A percentile compares a stretch with the other conserved stretches of the same genome.
These are phyloP conservation scores for Podospora appendiculata DNA, from an alignment of 495 filamentous ascomycete species.

Conservation along the genomic window DNA sequence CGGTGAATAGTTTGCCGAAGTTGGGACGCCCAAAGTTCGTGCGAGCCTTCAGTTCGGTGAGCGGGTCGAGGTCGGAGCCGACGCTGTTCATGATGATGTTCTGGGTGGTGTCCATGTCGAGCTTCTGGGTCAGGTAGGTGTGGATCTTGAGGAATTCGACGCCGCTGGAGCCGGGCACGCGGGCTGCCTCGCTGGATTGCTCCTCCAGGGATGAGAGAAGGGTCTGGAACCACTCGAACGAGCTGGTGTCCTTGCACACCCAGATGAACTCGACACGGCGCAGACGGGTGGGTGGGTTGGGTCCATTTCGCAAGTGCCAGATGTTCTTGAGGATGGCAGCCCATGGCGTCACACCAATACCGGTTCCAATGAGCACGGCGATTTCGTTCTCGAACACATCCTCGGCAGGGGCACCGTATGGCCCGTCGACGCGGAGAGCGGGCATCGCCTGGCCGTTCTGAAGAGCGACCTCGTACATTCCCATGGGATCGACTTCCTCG, in stretches of 20 bases:
- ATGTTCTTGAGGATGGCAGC: conserved; percentile 97
- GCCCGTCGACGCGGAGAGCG: conserved; percentile 79
- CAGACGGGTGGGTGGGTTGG: conserved; percentile 79
- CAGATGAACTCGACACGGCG: conserved; percentile 98
- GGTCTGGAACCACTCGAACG: conserved; percentile 98
- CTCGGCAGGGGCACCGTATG: conserved; percentile 94
- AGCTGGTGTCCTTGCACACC: conserved; percentile 93
- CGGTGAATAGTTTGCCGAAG: conserved; percentile 71
- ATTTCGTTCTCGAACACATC: conserved; percentile 98
- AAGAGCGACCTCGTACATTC: conserved; percentile 97
- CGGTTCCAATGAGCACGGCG: conserved; percentile 91
- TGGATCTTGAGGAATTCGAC: conserved; percentile 95
- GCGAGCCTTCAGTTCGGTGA: conserved; percentile 80
- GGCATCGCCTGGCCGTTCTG: conserved; percentile 91
- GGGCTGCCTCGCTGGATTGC: conserved; percentile 64
- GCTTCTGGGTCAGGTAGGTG: conserved; percentile 90
- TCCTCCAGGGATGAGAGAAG: conserved; percentile 87
- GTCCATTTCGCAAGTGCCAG: conserved; percentile 83
- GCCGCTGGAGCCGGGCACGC: conserved; percentile 50
- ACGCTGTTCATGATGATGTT: conserved; percentile 97
- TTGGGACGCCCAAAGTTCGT: conserved; percentile 97
- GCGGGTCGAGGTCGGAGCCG: conserved; percentile 75
- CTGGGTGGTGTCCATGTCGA: conserved; percentile 84
- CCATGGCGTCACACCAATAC: conserved; percentile 98
- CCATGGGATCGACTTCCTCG: conserved; percentile 83